Base-by-base conservation (phyloP, 2,329 filamentous ascomycete genomes). In the Incumbomyces delicatus region DNA sequence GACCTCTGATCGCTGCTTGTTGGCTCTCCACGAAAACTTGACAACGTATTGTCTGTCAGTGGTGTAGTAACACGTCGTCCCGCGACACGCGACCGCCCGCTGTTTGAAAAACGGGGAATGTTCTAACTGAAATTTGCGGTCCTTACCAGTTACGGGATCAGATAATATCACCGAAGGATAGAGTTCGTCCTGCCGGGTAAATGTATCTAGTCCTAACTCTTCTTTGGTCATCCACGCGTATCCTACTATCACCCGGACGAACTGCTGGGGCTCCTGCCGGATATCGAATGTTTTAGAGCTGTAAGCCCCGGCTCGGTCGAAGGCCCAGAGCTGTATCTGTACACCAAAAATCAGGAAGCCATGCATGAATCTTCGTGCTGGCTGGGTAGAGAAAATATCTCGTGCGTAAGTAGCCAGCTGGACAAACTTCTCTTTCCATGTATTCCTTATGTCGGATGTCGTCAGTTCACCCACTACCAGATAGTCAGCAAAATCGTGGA, bases 271-370 rank as follows among this genome's bases (percentile, higher is more conserved):
- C 38, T 63, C 48, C 47, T 60, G 49, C 38, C 58, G 49, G 27
- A 75, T 68, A 48, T 74, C 55, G 52, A 74, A 74, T 30, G 61
- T 58, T 18, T 63, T 55, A 8, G 69, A 74, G 46, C 63, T 65
- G 32, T 74, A 66, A 4, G 64, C 68, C 12, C 71, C 69, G 1
- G 72, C 50, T 14, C 65, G 59, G 53, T 75, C 65, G 58, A 73
- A 74, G 46, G 57, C 59, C 69, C 61, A 75, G 46, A 74, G 53
- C 39, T 66, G 64, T 64, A 75, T 71, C 52, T 47, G 63, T 63
- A 50, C 68, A 61, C 46, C 63, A 75, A 12, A 2, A 69, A 74
- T 29, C 3, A 61, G 53, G 60, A 76, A 75, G 46, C 66, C 69
- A 12, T 73, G 55, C 44, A 71, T 63, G 51, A 73, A 75, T 18